Percentiles rank a stretch among this genome's conserved stretches.
These are phyloP conservation scores for Ganoderma resinaceum DNA, from an alignment of 1,284 basidiomycete species.

Conservation along the genomic window DNA sequence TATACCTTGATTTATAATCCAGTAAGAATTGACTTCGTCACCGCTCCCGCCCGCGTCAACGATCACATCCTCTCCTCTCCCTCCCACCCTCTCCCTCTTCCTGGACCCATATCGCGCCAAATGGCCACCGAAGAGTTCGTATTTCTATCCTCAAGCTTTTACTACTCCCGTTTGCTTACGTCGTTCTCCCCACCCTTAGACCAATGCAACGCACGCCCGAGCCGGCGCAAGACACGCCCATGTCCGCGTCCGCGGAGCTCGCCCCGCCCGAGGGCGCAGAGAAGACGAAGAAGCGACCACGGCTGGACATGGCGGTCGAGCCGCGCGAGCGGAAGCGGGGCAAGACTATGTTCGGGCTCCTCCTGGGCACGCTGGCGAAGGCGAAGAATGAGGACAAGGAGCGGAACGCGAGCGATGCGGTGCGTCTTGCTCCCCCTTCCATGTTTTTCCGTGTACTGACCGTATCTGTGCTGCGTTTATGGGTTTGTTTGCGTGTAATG, in stretches of 20 bases:
- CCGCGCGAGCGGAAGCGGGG: constrained; percentile 74
- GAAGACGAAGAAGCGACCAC: constrained; percentile 66
- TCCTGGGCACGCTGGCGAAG: constrained; percentile 82
- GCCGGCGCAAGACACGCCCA: constrained; percentile 40
- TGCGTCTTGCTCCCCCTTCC: constrained; percentile 45
- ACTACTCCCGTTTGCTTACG: background rate
- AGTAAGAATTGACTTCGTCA: constrained; percentile 9
- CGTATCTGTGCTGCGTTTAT: constrained; percentile 2
- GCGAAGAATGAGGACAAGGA: constrained; percentile 84
- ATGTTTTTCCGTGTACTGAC: constrained; percentile 4
- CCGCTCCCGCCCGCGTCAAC: background rate
- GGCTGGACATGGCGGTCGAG: constrained; percentile 65
- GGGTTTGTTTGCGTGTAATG: constrained; percentile 10
- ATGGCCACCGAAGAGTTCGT: constrained; percentile 66
- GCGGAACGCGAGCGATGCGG: constrained; percentile 79
- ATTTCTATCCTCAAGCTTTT: background rate
- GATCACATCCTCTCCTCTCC: background rate
- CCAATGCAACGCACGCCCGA: constrained; percentile 31
- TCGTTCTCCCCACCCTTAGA: constrained; percentile 5
- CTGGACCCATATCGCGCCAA: constrained; percentile 11
- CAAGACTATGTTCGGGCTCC: constrained; percentile 83
- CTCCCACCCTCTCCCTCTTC: constrained; percentile 7
- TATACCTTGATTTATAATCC: background rate
- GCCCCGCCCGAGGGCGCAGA: constrained; percentile 26
- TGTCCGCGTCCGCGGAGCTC: constrained; percentile 35